Base-by-base conservation (phyloP, 495 filamentous ascomycete species). In the Tuber magnatum region DNA sequence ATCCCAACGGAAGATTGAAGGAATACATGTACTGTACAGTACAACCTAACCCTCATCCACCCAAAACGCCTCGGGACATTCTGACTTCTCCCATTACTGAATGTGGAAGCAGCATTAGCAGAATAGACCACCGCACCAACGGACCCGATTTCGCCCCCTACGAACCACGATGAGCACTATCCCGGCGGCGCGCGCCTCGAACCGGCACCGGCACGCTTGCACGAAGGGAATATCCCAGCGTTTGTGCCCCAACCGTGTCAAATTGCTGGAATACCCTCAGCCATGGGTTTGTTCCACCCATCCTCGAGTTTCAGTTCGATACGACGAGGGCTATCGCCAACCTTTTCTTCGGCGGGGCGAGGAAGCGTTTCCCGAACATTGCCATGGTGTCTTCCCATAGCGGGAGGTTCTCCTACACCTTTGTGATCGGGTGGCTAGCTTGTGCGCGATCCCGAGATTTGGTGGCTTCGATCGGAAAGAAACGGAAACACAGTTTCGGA, bases 271-370 rank as follows among this genome's bases (percentile, higher is more conserved):
- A 83, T 16, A 85, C 87, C 61, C 83, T 86, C 0, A 82, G 82
- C 28, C 44, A 74, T n/a, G 75, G 72, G n/a, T 32, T 74, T 41
- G 24, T 68, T n/a, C 72, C 75, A 4, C 88, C 88, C 0, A 82
- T 88, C 61, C 83, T 88, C 69, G 88, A 90, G 76, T 89, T 88
- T 80, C 83, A 89, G 46, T 88, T 90, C 76, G 88, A 89, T 70
- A 86, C 85, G 2, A 85, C 85, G 3, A 83, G 87, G 24, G 82
- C 84, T 1, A 78, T 89, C 0, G 83, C 84, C 65, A 86, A 88
- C 74, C 82, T 89, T 14, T 84, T 89, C 74, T 75, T 85, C 5
- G n/a, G n/a, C n/a, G n/a, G n/a, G n/a, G n/a, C n/a, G n/a, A n/a
- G n/a, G n/a, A n/a, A 84, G 83, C 81, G 84, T 0, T 86, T 83